Percentiles rank a stretch among this genome's conserved stretches.
Evolutionary conservation across 2,329 filamentous ascomycete genomes (phyloP).

Genomic region (Pestalotiopsis sp.): DNA sequence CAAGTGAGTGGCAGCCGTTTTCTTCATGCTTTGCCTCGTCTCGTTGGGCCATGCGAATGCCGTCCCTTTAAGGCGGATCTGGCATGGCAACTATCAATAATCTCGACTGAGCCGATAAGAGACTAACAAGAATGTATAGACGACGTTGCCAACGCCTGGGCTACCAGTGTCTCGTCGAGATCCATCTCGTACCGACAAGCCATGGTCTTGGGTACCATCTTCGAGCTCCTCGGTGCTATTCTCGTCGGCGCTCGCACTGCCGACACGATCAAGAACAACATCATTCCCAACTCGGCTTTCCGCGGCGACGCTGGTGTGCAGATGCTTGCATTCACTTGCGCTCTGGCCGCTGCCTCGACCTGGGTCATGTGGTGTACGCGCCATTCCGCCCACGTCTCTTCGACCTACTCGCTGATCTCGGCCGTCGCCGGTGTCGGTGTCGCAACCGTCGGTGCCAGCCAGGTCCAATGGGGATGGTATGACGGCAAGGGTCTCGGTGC

Average conservation of each 20-base stretch:
- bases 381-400: conserved; percentile 73
- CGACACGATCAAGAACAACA: conserved; percentile 79
- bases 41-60: background rate
- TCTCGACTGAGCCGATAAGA: background rate
- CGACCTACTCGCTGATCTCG: conserved; percentile 72
- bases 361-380: conserved; percentile 84
- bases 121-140: conserved; percentile 44
- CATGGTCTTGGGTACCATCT: conserved; percentile 67
- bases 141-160: conserved; percentile 85
- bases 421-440: conserved; percentile 71
- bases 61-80: background rate
- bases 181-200: conserved; percentile 73
- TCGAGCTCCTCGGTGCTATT: conserved; percentile 70
- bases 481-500: conserved; percentile 69
- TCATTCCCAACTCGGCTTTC: conserved; percentile 65
- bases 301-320: conserved; percentile 64
- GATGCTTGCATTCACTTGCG: conserved; percentile 68
- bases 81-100: background rate
- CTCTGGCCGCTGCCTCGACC: conserved; percentile 63
- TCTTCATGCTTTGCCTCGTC: background rate
- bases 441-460: conserved; percentile 61
- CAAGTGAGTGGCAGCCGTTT: conserved; percentile 57
- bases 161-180: conserved; percentile 79
- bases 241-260: conserved; percentile 71
- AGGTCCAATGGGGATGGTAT: conserved; percentile 73